These are phyloP conservation scores for Hydnomerulius pinastri DNA, from an alignment of 768 basidiomycete genomes.

Conservation along the genomic window DNA sequence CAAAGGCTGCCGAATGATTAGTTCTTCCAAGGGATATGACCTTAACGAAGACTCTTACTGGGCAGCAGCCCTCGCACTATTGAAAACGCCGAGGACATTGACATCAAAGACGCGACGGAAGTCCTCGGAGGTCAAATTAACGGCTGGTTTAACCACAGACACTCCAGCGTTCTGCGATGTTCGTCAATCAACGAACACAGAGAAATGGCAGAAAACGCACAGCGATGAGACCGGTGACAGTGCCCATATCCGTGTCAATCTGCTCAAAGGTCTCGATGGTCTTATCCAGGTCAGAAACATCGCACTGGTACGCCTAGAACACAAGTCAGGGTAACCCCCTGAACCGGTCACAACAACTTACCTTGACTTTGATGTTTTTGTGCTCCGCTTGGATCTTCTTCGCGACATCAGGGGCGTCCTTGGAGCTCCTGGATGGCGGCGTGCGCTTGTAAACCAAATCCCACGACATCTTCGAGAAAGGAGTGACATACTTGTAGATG, in stretches of 20 bases:
- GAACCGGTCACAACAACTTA: conserved; percentile 4
- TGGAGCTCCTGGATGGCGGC: conserved; percentile 39
- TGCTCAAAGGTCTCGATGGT: conserved; percentile 45
- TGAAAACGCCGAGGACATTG: conserved; percentile 70
- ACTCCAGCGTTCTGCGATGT: conserved; percentile 56
- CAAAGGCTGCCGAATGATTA: conserved; percentile 40
- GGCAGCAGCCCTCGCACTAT: conserved; percentile 58
- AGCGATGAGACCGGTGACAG: conserved; percentile 57
- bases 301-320: conserved; percentile 60
- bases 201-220: conserved; percentile 29
- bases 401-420: conserved; percentile 50
- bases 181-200: background rate
- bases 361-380: conserved; percentile 42
- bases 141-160: conserved; percentile 61
- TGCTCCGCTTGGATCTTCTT: conserved; percentile 48
- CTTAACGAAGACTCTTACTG: conserved; percentile 35
- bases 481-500: conserved; percentile 48
- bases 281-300: conserved; percentile 50
- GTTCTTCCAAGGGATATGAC: background rate
- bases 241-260: conserved; percentile 51
- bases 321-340: background rate
- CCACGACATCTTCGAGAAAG: background rate
- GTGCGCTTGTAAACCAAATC: background rate
- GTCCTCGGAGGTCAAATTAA: conserved; percentile 56
- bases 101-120: conserved; percentile 55